phyloP scores from a whole-genome alignment of 306 rosid species.

The Malus sylvestris region DNA sequence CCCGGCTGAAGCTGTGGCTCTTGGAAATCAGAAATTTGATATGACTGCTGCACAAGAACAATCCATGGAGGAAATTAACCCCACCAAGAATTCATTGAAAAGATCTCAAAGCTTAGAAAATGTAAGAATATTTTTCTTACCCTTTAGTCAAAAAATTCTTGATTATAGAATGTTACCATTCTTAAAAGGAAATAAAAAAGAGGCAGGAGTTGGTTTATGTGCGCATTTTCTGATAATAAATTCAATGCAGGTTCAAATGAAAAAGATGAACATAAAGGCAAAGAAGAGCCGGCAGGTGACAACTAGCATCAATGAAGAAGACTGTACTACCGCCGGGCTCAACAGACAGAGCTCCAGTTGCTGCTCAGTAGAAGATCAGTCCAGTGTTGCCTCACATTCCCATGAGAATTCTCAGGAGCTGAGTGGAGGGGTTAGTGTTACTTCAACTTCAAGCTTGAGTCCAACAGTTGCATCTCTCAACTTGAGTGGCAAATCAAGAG shows the following conservation, averaged over 20 bases:
- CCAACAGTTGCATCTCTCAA: conserved; percentile 15
- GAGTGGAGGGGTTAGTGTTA: conserved; percentile 25
- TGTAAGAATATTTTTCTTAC: conserved; percentile 28
- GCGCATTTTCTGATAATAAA: conserved; percentile 4
- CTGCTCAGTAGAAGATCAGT: conserved; percentile 63
- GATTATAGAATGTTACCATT: neutral
- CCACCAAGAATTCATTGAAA: conserved; percentile 31
- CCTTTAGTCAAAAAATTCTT: neutral
- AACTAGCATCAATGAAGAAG: conserved; percentile 41
- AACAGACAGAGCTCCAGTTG: conserved; percentile 46
- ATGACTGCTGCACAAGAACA: conserved; percentile 14
- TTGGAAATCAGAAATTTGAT: conserved; percentile 13
- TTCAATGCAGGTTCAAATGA: conserved; percentile 27
- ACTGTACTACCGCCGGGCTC: conserved; percentile 14
- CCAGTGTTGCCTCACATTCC: conserved; percentile 12
- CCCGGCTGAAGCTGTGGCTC: conserved; percentile 5
- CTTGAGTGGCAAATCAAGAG: conserved; percentile 40
- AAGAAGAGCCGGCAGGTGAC: conserved; percentile 42
- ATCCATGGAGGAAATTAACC: conserved; percentile 7
- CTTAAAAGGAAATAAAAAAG: no score
- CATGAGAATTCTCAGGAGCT: conserved; percentile 30
- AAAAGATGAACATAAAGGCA: conserved; percentile 37
- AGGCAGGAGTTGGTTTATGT: neutral
- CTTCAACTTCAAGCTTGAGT: conserved; percentile 43
- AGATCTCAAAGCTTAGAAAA: conserved; percentile 34